A percentile compares a stretch with the other conserved stretches of the same genome.
These are phyloP conservation scores for Saccharomyces uvarum DNA, from an alignment of 1,139 yeast species.

Conservation along the genomic window DNA sequence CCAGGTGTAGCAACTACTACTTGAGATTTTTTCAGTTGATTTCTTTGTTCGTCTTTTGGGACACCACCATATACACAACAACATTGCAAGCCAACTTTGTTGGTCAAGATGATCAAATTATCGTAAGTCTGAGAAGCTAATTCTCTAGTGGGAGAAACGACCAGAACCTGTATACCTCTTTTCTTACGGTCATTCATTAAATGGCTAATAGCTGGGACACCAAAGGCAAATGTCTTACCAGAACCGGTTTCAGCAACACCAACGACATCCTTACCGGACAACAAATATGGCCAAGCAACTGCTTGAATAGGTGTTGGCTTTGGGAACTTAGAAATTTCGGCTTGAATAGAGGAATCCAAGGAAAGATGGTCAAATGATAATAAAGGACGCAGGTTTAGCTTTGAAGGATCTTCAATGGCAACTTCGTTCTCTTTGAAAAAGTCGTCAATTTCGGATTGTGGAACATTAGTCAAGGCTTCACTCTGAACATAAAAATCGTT, in stretches of 20 bases:
- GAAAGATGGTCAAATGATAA: conserved; percentile 57
- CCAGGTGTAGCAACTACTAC: conserved; percentile 97
- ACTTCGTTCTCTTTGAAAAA: conserved; percentile 71
- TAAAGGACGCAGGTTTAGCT: conserved; percentile 54
- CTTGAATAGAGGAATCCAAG: conserved; percentile 49
- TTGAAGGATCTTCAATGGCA: conserved; percentile 63
- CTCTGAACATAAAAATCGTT: conserved; percentile 21
- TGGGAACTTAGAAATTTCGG: conserved; percentile 60
- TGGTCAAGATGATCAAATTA: conserved; percentile 62
- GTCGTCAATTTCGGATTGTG: conserved; percentile 50
- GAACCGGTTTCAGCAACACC: conserved; percentile 99
- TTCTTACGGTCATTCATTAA: conserved; percentile 34
- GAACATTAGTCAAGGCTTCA: conserved; percentile 30
- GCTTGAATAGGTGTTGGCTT: conserved; percentile 96
- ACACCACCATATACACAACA: conserved; percentile 97
- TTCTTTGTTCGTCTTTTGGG: conserved; percentile 84
- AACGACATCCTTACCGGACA: conserved; percentile 75
- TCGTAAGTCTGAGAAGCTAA: conserved; percentile 90
- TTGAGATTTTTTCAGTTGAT: conserved; percentile 53
- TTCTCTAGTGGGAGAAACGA: conserved; percentile 95
- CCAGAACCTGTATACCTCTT: conserved; percentile 63
- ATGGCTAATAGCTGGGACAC: conserved; percentile 90
- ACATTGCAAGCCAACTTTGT: conserved; percentile 54
- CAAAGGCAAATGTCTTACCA: conserved; percentile 95
- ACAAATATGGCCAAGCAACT: conserved; percentile 91